A percentile compares a stretch with the other conserved stretches of the same genome.
Evolutionary conservation across 106 monocot species (phyloP).

Genomic region (Dioscorea alata): DNA sequence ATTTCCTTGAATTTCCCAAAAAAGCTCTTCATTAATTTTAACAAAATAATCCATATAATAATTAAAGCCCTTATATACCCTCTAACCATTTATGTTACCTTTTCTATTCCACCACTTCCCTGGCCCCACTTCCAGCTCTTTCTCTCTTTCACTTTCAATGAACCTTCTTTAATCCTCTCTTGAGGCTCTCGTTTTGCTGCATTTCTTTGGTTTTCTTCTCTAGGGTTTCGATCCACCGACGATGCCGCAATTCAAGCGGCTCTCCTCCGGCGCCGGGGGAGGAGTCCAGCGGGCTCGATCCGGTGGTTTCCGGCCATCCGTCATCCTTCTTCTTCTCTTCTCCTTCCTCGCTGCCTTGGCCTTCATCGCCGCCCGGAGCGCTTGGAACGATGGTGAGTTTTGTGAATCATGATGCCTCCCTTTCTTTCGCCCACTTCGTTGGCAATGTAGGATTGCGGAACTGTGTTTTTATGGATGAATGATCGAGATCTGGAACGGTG

Average conservation of each 20-base stretch:
- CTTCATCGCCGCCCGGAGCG: slow-evolving; percentile 24
- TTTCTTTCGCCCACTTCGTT: neutral
- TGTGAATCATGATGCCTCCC: too few species aligned
- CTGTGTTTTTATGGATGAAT: neutral
- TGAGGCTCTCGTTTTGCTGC: too few species aligned
- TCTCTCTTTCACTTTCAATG: too few species aligned
- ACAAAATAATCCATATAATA: too few species aligned
- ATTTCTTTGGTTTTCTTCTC: neutral
- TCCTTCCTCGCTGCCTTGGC: slow-evolving; percentile 31
- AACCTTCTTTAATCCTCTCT: too few species aligned
- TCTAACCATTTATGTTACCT: too few species aligned
- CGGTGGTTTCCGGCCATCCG: slow-evolving; percentile 13
- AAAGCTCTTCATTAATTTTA: too few species aligned
- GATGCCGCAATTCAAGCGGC: slow-evolving; percentile 35
- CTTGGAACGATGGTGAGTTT: slow-evolving; percentile 23
- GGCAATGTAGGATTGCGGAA: neutral
- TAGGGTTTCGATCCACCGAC: slow-evolving; percentile 1
- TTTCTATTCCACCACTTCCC: too few species aligned
- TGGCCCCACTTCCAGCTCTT: too few species aligned
- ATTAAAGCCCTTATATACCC: too few species aligned
- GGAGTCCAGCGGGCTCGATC: neutral
- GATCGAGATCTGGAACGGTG: neutral
- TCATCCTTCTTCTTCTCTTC: slow-evolving; percentile 34
- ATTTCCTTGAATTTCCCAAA: too few species aligned
- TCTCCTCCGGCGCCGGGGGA: slow-evolving; percentile 11